These are phyloP conservation scores for Prunus campanulata DNA, from an alignment of 306 rosid species.

Conservation along the genomic window DNA sequence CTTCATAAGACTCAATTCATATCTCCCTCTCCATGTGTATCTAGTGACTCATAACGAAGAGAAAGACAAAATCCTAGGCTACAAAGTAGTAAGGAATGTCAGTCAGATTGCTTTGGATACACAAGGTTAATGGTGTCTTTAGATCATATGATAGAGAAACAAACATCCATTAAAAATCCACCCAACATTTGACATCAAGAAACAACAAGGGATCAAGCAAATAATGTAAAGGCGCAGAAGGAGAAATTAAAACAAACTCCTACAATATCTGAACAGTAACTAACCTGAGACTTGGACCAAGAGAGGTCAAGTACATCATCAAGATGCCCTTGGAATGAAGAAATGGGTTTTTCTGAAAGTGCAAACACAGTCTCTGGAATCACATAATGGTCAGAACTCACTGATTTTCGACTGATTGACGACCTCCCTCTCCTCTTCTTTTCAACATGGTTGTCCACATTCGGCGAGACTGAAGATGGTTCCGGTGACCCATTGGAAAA, in stretches of 20 bases:
- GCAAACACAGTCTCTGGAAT: conserved; percentile 77
- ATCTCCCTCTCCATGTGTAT: not conserved
- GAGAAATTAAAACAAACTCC: not conserved
- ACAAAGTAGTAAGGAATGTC: not conserved
- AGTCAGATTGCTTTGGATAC: not conserved
- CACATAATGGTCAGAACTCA: conserved; percentile 70
- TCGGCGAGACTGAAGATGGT: conserved; percentile 49
- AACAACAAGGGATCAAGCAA: not conserved
- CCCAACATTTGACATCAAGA: not conserved
- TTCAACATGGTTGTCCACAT: conserved; percentile 51
- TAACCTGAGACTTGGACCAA: conserved; percentile 99
- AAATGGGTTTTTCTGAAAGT: conserved; percentile 80
- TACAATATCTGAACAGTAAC: conserved; percentile 28
- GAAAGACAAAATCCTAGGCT: not conserved
- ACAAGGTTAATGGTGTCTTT: not conserved
- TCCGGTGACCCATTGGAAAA: conserved; percentile 79
- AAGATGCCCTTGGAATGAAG: conserved; percentile 81
- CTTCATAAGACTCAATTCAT: not conserved
- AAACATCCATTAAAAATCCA: not conserved
- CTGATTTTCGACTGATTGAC: conserved; percentile 68
- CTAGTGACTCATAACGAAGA: not conserved
- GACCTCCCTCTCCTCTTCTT: conserved; percentile 85
- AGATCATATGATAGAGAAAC: not conserved
- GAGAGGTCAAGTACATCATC: conserved; percentile 95
- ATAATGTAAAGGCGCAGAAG: not conserved